Evolutionary conservation across 1,284 basidiomycete species (phyloP), one percentile per base, ranked within the genome.

Genomic region (Puccinia hordei): DNA sequence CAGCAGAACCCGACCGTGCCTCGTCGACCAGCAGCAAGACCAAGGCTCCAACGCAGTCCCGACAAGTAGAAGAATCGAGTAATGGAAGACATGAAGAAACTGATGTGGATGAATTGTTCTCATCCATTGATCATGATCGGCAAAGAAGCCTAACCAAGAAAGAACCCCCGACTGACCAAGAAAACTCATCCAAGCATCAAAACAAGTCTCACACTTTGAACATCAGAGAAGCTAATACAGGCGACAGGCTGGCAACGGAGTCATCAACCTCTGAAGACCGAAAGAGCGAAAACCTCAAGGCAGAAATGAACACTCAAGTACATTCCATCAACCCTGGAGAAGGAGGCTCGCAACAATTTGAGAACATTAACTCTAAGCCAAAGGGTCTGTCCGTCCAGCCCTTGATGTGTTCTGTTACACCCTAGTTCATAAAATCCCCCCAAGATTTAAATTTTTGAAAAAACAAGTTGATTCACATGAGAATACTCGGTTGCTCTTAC

Each of bases 31-130:
- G 49, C 57, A 81, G 49, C 57, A 66, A 76, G 59, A 22, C 41
- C 61, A 66, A 61, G 51, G 46, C 30, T n/a, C 8, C 24, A 38
- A 5, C 81, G 46, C 63, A 55, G 46, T n/a, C 27, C 49, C 71
- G 73, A 30, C 41, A 33, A 27, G 55, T 33, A 19, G 68, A 71
- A 71, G 41, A 24, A 33, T 8, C 46, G 19, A 49, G 68, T 5
- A 71, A 38, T 24, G 68, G 27, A 55, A 61, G 65, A 24, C 68
- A 78, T 55, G 81, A 78, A 12, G 81, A 83, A 33, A 82, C 82
- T 49, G 84, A 84, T 71, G 81, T 84, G 66, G 81, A 82, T 17
- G 84, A 83, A 1, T 83, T 84, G 80, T 81, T 84, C 44, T 82
- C 81, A 49, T 82, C 82, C 15, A 68, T 83, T 61, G 83, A 82